phyloP scores from a whole-genome alignment of 73 alveolate genomes.

The Paraurostyla sp. region DNA sequence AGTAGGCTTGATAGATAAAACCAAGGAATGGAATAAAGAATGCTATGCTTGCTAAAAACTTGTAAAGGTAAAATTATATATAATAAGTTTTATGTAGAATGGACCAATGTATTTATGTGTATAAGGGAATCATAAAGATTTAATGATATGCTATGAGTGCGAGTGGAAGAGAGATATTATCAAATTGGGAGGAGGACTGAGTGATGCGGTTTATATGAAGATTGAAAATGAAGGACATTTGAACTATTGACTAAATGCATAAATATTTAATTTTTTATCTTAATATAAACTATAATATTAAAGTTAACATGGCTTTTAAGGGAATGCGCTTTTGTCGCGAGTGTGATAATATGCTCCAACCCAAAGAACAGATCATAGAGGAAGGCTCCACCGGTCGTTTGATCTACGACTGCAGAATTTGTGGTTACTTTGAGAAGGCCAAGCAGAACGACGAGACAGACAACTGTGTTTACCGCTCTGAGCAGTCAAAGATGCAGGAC shows the following conservation, averaged over 20 bases:
- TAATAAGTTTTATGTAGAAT: not conserved
- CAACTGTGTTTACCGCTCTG: constrained; percentile 60
- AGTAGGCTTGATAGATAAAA: not conserved
- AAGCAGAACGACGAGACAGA: constrained; percentile 44
- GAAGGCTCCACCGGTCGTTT: constrained; percentile 50
- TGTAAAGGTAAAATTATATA: not conserved
- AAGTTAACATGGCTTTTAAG: constrained; percentile 37
- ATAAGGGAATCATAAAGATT: not conserved
- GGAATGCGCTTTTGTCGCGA: constrained; percentile 75
- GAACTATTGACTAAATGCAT: not conserved
- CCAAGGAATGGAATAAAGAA: constrained; percentile 1
- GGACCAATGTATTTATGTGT: constrained; percentile 26
- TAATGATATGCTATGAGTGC: constrained; percentile 11
- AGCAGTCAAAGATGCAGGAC: constrained; percentile 3
- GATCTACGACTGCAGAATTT: constrained; percentile 70
- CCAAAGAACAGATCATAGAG: constrained; percentile 51
- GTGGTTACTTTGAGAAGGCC: constrained; percentile 68
- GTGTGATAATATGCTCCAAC: constrained; percentile 74
- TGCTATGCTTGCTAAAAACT: constrained; percentile 16
- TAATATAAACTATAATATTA: not conserved
- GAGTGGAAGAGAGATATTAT: not conserved
- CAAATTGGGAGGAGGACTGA: not conserved
- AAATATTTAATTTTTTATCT: not conserved
- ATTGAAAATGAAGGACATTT: constrained; percentile 29
- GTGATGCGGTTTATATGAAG: constrained; percentile 15